Evolutionary conservation across 2,329 filamentous ascomycete species (phyloP).

Genomic region (Trichophyton simii): DNA sequence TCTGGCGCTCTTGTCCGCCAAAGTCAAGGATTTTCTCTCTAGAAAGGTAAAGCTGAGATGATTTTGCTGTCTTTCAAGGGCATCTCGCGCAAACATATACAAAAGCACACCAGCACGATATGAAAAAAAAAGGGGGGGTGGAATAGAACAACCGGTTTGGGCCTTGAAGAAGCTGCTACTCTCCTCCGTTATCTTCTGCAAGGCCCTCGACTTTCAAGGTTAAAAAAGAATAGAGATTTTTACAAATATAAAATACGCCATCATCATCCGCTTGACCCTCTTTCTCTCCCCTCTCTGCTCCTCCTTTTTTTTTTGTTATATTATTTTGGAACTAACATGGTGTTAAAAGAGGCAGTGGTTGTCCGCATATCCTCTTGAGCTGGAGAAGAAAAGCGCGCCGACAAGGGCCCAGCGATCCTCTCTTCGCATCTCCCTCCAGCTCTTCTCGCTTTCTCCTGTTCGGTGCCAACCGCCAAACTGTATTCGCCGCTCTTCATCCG

Average conservation of each 20-base stretch:
- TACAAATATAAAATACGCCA: too few relatives aligned
- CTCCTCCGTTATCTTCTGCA: conserved; percentile 10
- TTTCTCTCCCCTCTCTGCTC: not conserved
- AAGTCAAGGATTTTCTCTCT: not conserved
- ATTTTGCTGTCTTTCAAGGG: conserved; percentile 16
- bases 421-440: not conserved
- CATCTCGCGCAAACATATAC: not conserved
- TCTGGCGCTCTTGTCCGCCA: not conserved
- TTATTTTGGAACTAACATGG: conserved; percentile 22
- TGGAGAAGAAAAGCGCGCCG: not conserved
- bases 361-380: not conserved
- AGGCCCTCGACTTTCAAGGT: conserved; percentile 4
- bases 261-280: too few relatives aligned
- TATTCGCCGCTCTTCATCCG: conserved; percentile 60
- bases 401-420: not conserved
- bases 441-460: not conserved
- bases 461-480: conserved; percentile 43
- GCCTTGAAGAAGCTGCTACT: conserved; percentile 11
- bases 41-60: conserved; percentile 29
- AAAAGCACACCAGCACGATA: not conserved
- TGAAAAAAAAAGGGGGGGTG: conserved; percentile 3
- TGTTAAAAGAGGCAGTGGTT: conserved; percentile 21
- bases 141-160: conserved; percentile 9
- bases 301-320: conserved; percentile 1
- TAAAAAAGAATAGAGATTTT: not conserved